These are phyloP conservation scores for Luffa aegyptiaca DNA, from an alignment of 306 rosid genomes.

Conservation along the genomic window DNA sequence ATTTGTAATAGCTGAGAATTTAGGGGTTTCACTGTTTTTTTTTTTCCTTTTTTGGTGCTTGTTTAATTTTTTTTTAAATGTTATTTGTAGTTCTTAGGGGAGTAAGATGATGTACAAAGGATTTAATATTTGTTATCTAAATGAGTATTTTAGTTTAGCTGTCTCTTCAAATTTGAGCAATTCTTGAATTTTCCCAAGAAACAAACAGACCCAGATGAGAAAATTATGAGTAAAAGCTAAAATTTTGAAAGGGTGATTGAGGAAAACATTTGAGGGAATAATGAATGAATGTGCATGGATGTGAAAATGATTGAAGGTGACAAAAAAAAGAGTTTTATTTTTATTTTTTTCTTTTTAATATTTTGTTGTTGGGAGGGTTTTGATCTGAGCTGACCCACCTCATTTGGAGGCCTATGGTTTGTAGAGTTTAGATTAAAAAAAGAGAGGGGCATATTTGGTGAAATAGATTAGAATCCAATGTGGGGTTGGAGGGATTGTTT, in stretches of 20 bases:
- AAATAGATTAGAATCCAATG: conserved; percentile 71
- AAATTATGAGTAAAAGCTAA: not conserved
- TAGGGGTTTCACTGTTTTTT: conserved; percentile 22
- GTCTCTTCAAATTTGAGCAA: not conserved
- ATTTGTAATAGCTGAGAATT: conserved; percentile 13
- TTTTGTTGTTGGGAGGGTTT: not conserved
- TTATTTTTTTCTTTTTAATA: too few relatives aligned
- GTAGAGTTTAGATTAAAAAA: conserved; percentile 26
- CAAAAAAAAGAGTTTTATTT: not conserved
- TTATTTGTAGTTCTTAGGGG: conserved; percentile 5
- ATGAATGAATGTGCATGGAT: conserved; percentile 25
- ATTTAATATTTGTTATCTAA: conserved; percentile 30
- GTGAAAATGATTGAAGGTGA: not conserved
- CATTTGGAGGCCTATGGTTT: conserved; percentile 24
- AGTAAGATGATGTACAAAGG: conserved; percentile 47
- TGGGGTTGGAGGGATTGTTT: conserved; percentile 36
- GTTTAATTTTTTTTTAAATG: conserved; percentile 15
- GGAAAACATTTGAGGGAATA: not conserved
- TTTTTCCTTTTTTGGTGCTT: not conserved
- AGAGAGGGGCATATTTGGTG: conserved; percentile 20
- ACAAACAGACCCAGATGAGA: not conserved
- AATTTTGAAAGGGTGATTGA: not conserved
- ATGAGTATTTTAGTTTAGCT: conserved; percentile 31
- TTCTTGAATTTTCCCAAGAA: not conserved
- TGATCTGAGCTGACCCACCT: conserved; percentile 27